Base-by-base conservation (phyloP, 2,329 filamentous ascomycete species). In the Epicoccum sorghinum region DNA sequence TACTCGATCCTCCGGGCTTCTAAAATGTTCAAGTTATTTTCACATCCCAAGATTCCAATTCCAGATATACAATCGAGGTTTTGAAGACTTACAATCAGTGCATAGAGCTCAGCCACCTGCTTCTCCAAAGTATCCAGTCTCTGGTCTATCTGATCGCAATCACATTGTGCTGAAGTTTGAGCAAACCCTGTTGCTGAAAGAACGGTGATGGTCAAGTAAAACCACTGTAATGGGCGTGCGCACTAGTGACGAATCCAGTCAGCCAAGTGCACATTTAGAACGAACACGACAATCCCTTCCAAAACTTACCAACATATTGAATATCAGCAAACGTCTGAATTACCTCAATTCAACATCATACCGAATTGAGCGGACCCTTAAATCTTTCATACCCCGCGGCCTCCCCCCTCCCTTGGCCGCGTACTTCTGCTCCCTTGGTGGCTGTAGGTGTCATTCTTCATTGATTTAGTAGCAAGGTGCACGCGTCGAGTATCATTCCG, bases 401-500 rank as follows among this genome's bases (percentile, higher is more conserved):
- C 32, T 23, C 39, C 27, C 32, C 43, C 41, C 43, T 59, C 57
- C 57, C 57, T 59, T 59, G 46, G 54, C 46, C 37, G 30, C 47
- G 54, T 25, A 47, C 38, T 32, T 29, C 35, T 38, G 22, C 57
- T 54, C 49, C 57, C 57, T 59, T 59, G 57, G 50, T 41, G 40
- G 42, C 50, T 46, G 32, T 43, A 37, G 41, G 47, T 59, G 53
- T 57, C 57, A 57, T 57, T 60, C 54, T 54, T 50, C 54, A 22
- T 51, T 46, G 47, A 39, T 43, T 54, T 44, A 45, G 47, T 46
- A 27, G 30, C 44, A 33, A 44, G 22, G 46, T 25, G 40, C 50
- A 57, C 47, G 47, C 46, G 44, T 55, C 32, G 44, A 44, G 33
- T 45, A 42, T 60, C 54, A 60, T 57, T 60, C 54, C 54, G 52